These are phyloP conservation scores for Pleodorina starrii DNA, from an alignment of 139 green algal genomes.

Conservation along the genomic window DNA sequence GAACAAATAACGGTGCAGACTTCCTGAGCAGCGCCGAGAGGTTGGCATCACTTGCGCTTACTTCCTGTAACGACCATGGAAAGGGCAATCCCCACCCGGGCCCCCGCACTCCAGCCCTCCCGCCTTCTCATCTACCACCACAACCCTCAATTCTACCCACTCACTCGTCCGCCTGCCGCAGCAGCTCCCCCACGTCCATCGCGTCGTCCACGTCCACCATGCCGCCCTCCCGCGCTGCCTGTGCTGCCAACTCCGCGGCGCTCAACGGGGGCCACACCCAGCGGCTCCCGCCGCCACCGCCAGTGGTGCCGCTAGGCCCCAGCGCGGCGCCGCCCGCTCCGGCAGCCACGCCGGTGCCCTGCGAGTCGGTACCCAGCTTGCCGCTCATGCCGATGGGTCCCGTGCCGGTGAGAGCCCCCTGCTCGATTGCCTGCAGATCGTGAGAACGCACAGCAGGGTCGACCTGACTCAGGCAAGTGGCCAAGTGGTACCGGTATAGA, in stretches of 20 bases:
- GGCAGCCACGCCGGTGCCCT: not conserved
- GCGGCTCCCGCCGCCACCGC: conserved; percentile 11
- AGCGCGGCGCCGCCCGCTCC: not conserved
- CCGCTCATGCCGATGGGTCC: not conserved
- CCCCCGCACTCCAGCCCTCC: too few species aligned
- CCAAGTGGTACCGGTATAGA: too few species aligned
- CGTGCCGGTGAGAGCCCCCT: not conserved
- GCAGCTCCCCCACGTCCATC: conserved; percentile 32
- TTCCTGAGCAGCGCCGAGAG: too few species aligned
- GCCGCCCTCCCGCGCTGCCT: not conserved
- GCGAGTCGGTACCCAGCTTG: conserved; percentile 3
- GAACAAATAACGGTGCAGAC: too few species aligned
- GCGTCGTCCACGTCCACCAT: conserved; percentile 4
- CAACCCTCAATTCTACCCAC: not conserved
- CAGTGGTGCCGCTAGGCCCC: not conserved
- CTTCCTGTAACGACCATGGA: too few species aligned
- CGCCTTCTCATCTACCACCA: not conserved
- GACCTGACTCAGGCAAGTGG: too few species aligned
- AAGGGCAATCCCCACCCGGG: too few species aligned
- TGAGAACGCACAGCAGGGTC: too few species aligned
- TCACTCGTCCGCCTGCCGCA: conserved; percentile 18
- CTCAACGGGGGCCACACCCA: conserved; percentile 32
- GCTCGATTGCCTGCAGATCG: conserved; percentile 5
- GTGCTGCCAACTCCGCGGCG: not conserved
- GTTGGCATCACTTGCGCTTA: too few species aligned